Evolutionary conservation across 1,139 yeast genomes (phyloP).

Genomic region (Suhomyces coccinellae): DNA sequence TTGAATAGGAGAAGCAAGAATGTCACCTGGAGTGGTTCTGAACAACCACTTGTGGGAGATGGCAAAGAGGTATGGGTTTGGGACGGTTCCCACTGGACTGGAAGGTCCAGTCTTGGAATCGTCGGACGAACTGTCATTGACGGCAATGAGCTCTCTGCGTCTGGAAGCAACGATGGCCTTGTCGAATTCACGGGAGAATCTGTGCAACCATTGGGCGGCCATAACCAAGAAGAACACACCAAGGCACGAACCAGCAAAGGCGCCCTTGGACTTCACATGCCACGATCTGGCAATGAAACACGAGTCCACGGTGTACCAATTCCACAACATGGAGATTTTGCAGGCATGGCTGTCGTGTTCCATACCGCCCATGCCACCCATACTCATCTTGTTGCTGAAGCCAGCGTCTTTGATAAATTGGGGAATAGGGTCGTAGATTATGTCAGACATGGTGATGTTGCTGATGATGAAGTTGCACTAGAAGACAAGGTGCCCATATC

Average conservation of each 20-base stretch:
- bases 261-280: conserved; percentile 60
- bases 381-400: conserved; percentile 13
- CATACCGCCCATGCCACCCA: conserved; percentile 15
- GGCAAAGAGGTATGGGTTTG: conserved; percentile 22
- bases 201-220: conserved; percentile 56
- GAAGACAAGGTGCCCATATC: neutral
- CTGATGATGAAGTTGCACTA: no score
- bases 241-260: conserved; percentile 70
- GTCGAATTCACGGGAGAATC: conserved; percentile 59
- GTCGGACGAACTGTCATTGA: conserved; percentile 4
- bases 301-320: conserved; percentile 54
- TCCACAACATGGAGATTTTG: conserved; percentile 45
- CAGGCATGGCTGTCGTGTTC: conserved; percentile 22
- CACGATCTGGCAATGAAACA: conserved; percentile 65
- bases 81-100: neutral
- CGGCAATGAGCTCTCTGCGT: neutral
- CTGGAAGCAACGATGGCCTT: conserved; percentile 28
- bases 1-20: conserved; percentile 43
- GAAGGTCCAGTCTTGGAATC: neutral
- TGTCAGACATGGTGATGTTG: conserved; percentile 1
- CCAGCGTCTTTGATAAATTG: neutral
- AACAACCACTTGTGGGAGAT: conserved; percentile 46
- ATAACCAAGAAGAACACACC: conserved; percentile 62
- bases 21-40: conserved; percentile 15
- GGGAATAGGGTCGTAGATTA: conserved; percentile 8